These are phyloP conservation scores for Pythium guiyangense DNA, from an alignment of 352 stramenopile species.

Conservation along the genomic window DNA sequence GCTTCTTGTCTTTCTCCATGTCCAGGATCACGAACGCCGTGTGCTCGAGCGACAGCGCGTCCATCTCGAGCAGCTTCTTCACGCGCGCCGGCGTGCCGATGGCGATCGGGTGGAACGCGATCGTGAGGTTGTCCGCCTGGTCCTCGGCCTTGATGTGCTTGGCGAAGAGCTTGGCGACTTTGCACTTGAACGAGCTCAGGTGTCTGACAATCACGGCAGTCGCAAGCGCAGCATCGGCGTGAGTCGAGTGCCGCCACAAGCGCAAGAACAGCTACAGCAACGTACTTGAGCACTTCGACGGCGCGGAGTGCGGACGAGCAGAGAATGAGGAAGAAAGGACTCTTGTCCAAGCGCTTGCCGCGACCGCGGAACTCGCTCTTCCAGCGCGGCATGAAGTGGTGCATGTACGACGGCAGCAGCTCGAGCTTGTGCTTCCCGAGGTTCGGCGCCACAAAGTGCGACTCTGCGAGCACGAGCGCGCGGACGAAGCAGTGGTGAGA, in stretches of 20 bases:
- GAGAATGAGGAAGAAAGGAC: constrained; percentile 89
- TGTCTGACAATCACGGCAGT: constrained; percentile 23
- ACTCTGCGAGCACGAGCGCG: constrained; percentile 26
- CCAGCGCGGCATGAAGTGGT: constrained; percentile 62
- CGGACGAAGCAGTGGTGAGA: background rate
- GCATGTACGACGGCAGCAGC: constrained; percentile 67
- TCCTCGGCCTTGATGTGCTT: constrained; percentile 92
- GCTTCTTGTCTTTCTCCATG: constrained; percentile 88
- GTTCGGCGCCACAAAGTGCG: constrained; percentile 52
- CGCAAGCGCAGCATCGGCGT: background rate
- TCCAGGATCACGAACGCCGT: constrained; percentile 80
- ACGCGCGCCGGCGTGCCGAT: constrained; percentile 75
- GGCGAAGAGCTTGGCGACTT: constrained; percentile 94
- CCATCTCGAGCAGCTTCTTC: constrained; percentile 77
- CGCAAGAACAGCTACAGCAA: background rate
- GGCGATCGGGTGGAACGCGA: constrained; percentile 69
- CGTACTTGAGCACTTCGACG: constrained; percentile 91
- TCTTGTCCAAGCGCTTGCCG: constrained; percentile 82
- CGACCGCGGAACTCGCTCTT: constrained; percentile 77
- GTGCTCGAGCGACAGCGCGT: constrained; percentile 69
- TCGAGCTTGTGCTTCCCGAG: constrained; percentile 82
- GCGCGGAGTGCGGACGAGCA: constrained; percentile 89
- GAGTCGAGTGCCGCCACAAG: background rate
- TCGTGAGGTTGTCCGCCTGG: constrained; percentile 80
- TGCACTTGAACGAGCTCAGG: constrained; percentile 83